Conservation (phyloP, 345 rosid genomes). For the Brassica carinata region DNA sequence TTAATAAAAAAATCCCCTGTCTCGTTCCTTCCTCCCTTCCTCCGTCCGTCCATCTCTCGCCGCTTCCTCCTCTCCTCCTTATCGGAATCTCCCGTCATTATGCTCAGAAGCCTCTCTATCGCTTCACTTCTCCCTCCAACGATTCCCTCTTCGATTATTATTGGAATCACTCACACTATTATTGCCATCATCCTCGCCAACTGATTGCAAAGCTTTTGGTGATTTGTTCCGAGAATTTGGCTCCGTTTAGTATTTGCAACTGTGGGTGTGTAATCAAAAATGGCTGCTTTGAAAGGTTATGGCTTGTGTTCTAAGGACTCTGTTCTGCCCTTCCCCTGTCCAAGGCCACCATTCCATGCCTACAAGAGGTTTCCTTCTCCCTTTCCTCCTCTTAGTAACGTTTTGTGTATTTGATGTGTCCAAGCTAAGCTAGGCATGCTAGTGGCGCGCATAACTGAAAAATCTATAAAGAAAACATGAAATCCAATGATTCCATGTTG, state of each 20-base stretch:
- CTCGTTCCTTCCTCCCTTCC: background rate
- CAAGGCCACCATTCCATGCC: slow-evolving; percentile 34
- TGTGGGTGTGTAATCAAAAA: background rate
- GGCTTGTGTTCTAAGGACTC: slow-evolving; percentile 51
- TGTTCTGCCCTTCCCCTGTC: slow-evolving; percentile 45
- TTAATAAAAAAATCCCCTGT: background rate
- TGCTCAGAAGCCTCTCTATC: slow-evolving; percentile 11
- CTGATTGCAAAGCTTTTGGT: slow-evolving; percentile 10
- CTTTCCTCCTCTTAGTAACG: background rate
- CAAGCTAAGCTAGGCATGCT: background rate
- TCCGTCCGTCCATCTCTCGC: slow-evolving; percentile 15
- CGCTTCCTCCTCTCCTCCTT: slow-evolving; percentile 15
- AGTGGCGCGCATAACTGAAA: no score
- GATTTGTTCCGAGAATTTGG: background rate
- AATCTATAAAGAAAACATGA: background rate
- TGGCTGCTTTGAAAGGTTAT: slow-evolving; percentile 56
- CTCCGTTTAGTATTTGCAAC: background rate
- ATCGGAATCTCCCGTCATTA: slow-evolving; percentile 33
- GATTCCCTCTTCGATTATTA: background rate
- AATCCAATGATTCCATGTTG: no score
- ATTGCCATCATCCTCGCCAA: background rate
- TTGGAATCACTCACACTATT: background rate
- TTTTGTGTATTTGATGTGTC: background rate
- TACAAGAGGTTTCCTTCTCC: slow-evolving; percentile 50
- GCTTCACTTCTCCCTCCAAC: background rate